Evolutionary conservation across 768 basidiomycete species (phyloP), one percentile per base, ranked within the genome.

Genomic region (Mycena chlorophos): DNA sequence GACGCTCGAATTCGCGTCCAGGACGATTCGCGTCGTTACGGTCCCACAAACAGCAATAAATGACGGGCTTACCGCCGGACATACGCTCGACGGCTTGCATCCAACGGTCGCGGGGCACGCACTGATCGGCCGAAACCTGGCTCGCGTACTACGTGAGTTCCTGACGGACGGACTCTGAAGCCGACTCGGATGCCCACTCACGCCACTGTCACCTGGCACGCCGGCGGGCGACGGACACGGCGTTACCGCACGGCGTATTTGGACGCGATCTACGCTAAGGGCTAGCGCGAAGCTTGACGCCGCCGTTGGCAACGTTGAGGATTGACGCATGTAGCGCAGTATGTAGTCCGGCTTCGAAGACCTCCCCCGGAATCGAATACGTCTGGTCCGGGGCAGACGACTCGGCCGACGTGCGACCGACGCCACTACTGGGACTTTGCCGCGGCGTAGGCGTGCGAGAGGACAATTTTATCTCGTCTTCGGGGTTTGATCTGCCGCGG

Each of bases 71-170:
- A 40, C 28, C 8, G 28, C 8, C 16, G 53, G 51, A n/a, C 45
- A 55, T 19, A 59, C 58, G 1, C 50, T 60, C 12, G 58, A 60
- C 17, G 54, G 58, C 3, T 43, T 60, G 13, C 58, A 60, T 40
- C 51, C 54, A 23, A 55, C 54, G 3, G 16, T 49, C 20, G 38
- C 31, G 19, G 54, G 58, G 5, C 54, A 55, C 23, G 25, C 16
- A 1, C 10, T 43, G 10, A 49, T 55, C 17, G 58, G 45, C 3
- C 25, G 30, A 10, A 55, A 52, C 19, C 29, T 60, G 1, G 58
- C 53, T 1, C 37, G 19, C 14, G 49, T 53, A 27, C 23, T n/a
- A n/a, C n/a, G n/a, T 54, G 8, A 42, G 5, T 8, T 46, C 27
- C 23, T 25, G 12, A 6, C 13, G 23, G 45, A 26, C 13, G 45